Conservation (phyloP, 78 protist genomes). For the Dictyostelium citrinum region DNA sequence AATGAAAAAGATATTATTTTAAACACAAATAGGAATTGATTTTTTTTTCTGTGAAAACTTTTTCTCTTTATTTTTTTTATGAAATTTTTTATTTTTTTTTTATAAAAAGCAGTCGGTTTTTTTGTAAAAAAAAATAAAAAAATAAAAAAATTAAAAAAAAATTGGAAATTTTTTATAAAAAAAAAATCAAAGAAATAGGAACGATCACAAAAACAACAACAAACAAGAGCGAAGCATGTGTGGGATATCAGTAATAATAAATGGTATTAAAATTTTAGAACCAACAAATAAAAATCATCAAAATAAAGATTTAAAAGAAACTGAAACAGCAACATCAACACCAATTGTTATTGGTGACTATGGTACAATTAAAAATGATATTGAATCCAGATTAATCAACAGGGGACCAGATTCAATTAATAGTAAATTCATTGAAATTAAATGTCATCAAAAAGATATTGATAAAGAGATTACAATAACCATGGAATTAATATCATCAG, state of each 20-base stretch:
- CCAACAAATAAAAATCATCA: not conserved
- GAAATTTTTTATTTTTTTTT: no score
- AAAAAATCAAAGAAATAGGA: not conserved
- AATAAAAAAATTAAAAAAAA: no score
- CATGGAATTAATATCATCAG: slow-evolving; percentile 19
- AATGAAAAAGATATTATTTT: no score
- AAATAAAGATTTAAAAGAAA: not conserved
- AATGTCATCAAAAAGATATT: not conserved
- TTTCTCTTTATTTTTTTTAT: no score
- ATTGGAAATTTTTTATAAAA: no score
- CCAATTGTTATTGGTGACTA: not conserved
- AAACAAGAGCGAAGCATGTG: not conserved
- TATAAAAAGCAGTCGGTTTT: no score
- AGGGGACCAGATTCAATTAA: slow-evolving; percentile 60
- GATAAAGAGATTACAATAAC: not conserved
- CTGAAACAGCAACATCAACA: not conserved
- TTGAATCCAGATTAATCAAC: not conserved
- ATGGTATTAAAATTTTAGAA: slow-evolving; percentile 21
- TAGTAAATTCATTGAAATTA: not conserved
- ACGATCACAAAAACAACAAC: no score
- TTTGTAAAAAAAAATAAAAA: not conserved
- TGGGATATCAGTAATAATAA: slow-evolving; percentile 36
- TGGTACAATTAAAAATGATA: not conserved
- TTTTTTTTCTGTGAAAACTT: no score
- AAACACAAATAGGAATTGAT: no score